Evolutionary conservation across 2,329 filamentous ascomycete genomes (phyloP).

Genomic region (Nemania diffusa): DNA sequence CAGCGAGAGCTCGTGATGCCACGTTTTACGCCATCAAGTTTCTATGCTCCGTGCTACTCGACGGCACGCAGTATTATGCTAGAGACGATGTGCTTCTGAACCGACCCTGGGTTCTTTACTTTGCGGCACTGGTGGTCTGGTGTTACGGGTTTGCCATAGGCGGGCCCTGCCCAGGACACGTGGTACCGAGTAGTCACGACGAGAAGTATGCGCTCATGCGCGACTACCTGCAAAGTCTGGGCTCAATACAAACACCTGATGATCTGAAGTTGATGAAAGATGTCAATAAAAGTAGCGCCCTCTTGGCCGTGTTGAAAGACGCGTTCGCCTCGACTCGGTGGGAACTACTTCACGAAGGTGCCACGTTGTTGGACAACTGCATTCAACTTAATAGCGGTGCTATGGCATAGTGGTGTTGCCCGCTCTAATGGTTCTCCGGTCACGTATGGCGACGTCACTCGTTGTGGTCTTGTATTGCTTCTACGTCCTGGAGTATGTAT

Average conservation of each 20-base stretch:
- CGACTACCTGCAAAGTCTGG: conserved; percentile 77
- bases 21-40: conserved; percentile 94
- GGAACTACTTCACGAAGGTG: conserved; percentile 91
- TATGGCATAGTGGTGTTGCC: conserved; percentile 33
- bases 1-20: conserved; percentile 87
- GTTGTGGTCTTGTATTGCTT: conserved; percentile 2
- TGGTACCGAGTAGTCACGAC: conserved; percentile 65
- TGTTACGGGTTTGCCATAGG: conserved; percentile 92
- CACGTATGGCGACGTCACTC: background rate
- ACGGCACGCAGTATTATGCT: conserved; percentile 75
- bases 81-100: conserved; percentile 91
- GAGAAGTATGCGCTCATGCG: conserved; percentile 83
- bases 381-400: conserved; percentile 65
- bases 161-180: conserved; percentile 71
- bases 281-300: conserved; percentile 82
- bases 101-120: conserved; percentile 94
- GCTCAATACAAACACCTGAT: conserved; percentile 77
- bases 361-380: conserved; percentile 81
- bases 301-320: conserved; percentile 83
- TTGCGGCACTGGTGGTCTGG: conserved; percentile 92
- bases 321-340: conserved; percentile 86
- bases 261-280: conserved; percentile 78
- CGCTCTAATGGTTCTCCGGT: background rate
- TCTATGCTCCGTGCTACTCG: conserved; percentile 82
- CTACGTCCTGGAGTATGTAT: conserved; percentile 2